Conservation (phyloP, 2,329 filamentous ascomycete species). For the Xylaria multiplex region DNA sequence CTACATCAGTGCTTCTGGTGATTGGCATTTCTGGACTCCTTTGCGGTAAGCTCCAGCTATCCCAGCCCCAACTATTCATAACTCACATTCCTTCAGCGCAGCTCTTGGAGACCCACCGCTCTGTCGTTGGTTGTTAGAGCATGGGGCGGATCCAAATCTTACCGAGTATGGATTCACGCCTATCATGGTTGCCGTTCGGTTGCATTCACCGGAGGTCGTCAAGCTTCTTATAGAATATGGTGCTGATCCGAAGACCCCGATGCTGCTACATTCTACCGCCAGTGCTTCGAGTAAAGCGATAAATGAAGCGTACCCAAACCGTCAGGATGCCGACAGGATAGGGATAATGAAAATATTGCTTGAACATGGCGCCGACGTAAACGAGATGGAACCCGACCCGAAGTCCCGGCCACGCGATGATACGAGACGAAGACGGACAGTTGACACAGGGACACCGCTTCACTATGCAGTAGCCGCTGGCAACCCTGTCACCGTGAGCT, state of each 20-base stretch:
- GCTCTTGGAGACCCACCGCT: constrained; percentile 37
- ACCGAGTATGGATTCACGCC: constrained; percentile 41
- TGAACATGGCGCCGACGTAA: constrained; percentile 39
- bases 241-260: constrained; percentile 40
- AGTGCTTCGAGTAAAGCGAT: constrained; percentile 37
- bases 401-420: constrained; percentile 41
- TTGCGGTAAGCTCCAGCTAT: constrained; percentile 34
- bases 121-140: constrained; percentile 40
- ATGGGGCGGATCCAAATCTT: constrained; percentile 41
- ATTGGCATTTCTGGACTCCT: constrained; percentile 42
- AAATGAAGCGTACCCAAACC: constrained; percentile 35
- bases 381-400: constrained; percentile 44
- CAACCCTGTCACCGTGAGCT: constrained; percentile 39
- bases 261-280: constrained; percentile 40
- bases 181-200: constrained; percentile 41
- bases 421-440: constrained; percentile 37
- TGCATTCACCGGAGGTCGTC: constrained; percentile 40
- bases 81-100: constrained; percentile 35
- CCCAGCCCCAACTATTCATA: constrained; percentile 4
- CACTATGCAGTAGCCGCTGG: constrained; percentile 42
- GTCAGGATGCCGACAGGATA: constrained; percentile 39
- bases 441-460: constrained; percentile 41
- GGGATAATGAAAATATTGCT: constrained; percentile 38
- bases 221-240: constrained; percentile 38
- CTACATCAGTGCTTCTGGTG: constrained; percentile 40